Base-by-base conservation (phyloP, 257 asterid species). In the Penstemon newberryi region DNA sequence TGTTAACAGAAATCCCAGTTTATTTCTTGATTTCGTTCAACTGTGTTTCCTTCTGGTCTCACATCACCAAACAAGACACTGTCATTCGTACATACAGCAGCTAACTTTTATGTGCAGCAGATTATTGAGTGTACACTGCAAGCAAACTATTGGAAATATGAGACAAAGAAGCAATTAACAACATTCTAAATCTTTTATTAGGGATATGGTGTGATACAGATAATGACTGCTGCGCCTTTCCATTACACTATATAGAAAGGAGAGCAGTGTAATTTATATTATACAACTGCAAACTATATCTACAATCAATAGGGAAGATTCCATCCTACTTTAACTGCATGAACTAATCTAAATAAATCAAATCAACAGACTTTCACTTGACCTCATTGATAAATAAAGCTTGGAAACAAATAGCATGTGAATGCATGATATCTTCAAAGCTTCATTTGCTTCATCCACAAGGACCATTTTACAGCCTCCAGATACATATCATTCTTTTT, bases 401-500 rank as follows among this genome's bases (percentile, higher is more conserved):
- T 38, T 19, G 11, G 44, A 67, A 55, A 33, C 45, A 49, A 39
- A 8, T 11, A 52, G 39, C 47, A 8, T 13, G 9, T 12, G 15
- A 56, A 67, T n/a, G 25, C 25, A 60, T 60, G 39, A 36, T 15
- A 73, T 49, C 37, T 36, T 80, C 81, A 85, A 11, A 89, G 45
- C 57, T 90, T 88, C 82, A 87, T 74, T 75, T 92, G 98, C 84
- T 92, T 92, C 96, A 92, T 89, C 98, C 96, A 92, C 83, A 92
- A 84, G 38, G 98, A 92, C 98, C 98, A 92, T 80, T 87, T 92
- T n/a, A 86, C 96, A 66, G 98, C 96, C 85, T 92, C 96, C 1
- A 92, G 79, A 77, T 84, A 84, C 96, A 79, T 89, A 57, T 92
- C 96, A 65, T 89, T 92, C 78, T 71, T 89, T 66, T 65, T 79